phyloP scores from a whole-genome alignment of 2,329 filamentous ascomycete genomes.

The Plenodomus tracheiphilus region DNA sequence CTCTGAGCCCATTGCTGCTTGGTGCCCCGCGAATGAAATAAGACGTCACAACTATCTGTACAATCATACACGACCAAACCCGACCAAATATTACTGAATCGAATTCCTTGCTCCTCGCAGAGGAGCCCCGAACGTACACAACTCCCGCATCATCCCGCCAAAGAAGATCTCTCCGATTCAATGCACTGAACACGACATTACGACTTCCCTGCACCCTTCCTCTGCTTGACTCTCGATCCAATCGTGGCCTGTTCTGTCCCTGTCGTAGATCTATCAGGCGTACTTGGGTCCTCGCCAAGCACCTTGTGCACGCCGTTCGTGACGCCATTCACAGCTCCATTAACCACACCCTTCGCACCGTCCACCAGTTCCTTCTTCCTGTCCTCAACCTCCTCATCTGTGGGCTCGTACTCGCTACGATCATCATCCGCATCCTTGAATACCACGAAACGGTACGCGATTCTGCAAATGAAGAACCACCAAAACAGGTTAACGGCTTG shows the following conservation, averaged over 20 bases:
- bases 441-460: constrained; percentile 70
- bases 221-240: constrained; percentile 21
- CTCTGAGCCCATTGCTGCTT: too few relatives aligned
- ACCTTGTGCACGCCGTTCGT: constrained; percentile 18
- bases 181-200: too few relatives aligned
- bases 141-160: too few relatives aligned
- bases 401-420: constrained; percentile 66
- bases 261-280: constrained; percentile 9
- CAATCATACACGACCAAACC: too few relatives aligned
- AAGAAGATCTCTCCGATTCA: too few relatives aligned
- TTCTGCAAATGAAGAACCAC: constrained; percentile 76
- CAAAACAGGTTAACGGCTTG: constrained; percentile 81
- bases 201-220: constrained; percentile 13
- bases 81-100: too few relatives aligned
- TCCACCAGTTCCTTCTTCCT: constrained; percentile 16
- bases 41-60: too few relatives aligned
- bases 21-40: too few relatives aligned
- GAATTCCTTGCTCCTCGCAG: too few relatives aligned
- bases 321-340: constrained; percentile 17
- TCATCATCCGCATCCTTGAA: constrained; percentile 68
- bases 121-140: too few relatives aligned
- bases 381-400: constrained; percentile 51
- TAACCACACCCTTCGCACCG: constrained; percentile 6
- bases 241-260: constrained; percentile 17
- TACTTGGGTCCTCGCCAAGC: constrained; percentile 27